phyloP scores from a whole-genome alignment of 768 basidiomycete genomes.

The Xanthoconium purpureum region DNA sequence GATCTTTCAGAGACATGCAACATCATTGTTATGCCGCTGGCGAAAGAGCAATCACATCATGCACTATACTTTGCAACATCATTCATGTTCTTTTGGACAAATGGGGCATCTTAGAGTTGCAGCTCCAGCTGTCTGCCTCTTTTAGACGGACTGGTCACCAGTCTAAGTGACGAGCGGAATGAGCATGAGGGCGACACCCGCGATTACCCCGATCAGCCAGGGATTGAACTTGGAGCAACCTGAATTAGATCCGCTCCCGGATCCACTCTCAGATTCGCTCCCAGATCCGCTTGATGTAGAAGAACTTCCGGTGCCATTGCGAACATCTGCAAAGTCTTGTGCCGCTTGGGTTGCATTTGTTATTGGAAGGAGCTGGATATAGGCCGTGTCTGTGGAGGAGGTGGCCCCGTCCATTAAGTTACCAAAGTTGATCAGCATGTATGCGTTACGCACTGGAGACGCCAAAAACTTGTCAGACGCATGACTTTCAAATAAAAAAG shows the following conservation, averaged over 20 bases:
- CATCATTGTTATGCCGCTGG: no score
- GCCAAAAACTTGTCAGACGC: neutral
- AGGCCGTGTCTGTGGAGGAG: constrained; percentile 43
- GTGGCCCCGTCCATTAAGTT: constrained; percentile 49
- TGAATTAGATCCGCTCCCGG: constrained; percentile 38
- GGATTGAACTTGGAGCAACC: constrained; percentile 22
- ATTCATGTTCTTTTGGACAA: no score
- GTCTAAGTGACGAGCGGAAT: constrained; percentile 1
- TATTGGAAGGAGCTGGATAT: constrained; percentile 58
- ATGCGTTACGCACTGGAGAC: constrained; percentile 59
- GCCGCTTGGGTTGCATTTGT: constrained; percentile 46
- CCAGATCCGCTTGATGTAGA: constrained; percentile 28
- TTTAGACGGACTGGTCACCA: no score
- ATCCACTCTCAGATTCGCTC: constrained; percentile 39
- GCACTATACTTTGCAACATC: no score
- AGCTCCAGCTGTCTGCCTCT: no score
- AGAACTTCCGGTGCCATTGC: neutral
- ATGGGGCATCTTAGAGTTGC: no score
- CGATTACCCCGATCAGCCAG: constrained; percentile 19
- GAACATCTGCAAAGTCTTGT: constrained; percentile 13
- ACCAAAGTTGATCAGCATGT: constrained; percentile 62
- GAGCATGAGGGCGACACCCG: constrained; percentile 4
- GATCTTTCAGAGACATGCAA: no score
- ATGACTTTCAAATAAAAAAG: neutral
- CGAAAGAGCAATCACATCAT: no score